Base-by-base conservation (phyloP, 768 basidiomycete species). In the Mrakia frigida region DNA sequence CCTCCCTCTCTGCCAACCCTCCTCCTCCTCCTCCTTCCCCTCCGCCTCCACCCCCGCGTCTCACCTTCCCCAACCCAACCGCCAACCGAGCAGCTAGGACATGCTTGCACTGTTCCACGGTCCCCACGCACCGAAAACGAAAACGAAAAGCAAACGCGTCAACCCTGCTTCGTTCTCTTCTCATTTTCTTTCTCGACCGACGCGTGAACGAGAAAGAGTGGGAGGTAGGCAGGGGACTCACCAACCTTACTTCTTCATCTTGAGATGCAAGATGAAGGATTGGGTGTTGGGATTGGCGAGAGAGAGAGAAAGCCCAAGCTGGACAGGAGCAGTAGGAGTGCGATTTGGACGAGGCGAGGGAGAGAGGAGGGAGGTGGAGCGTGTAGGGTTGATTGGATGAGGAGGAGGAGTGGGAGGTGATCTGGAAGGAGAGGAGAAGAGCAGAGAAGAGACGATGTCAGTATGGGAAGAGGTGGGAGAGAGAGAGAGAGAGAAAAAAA, bases 301-400 rank as follows among this genome's bases (percentile, higher is more conserved):
- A 46, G 28, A 72, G 50, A 31, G 18, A 33, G 59, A 72, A 72
- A 2, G 53, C 71, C 52, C 52, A 72, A 11, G 71, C 71, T 25
- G 71, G 71, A 35, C 71, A 72, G 37, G 71, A 72, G 39, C 71
- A 72, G 52, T 72, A 72, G 23, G 71, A n/a, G n/a, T n/a, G n/a
- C n/a, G n/a, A 13, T 59, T 37, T 37, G 43, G 28, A 18, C 5
- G 59, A 35, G 28, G 50, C 7, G 46, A 13, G 2, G 5, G 7
- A 4, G n/a, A 16, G 1, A 3, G 69, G n/a, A 41, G 46, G 33
- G 31, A 56, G 70, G 39, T 56, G 52, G 25, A 56, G 52, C 39
- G 65, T 68, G 71, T 72, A 28, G 21, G 71, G 25, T 11, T 53
- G 52, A 6, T 18, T 18, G 14, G 52, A 33, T 35, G 50, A n/a